A percentile compares a stretch with the other conserved stretches of the same genome.
phyloP scores from a whole-genome alignment of 768 basidiomycete genomes.

The Guyanaporus albipodus region DNA sequence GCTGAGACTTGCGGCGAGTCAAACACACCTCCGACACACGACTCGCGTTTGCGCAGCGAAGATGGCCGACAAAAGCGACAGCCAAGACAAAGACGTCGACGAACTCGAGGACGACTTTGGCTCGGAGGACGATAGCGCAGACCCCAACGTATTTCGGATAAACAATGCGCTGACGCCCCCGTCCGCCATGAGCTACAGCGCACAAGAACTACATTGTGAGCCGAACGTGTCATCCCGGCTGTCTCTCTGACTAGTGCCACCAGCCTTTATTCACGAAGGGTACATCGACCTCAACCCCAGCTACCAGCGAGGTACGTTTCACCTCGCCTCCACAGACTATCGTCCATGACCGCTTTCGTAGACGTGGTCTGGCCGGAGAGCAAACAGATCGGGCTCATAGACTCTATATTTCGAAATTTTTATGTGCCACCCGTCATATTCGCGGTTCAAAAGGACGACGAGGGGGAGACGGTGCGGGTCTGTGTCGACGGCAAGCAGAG shows the following conservation, averaged over 20 bases:
- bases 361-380: constrained; percentile 73
- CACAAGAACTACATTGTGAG: constrained; percentile 47
- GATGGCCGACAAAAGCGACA: constrained; percentile 21
- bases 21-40: background rate
- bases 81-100: constrained; percentile 41
- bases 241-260: constrained; percentile 1
- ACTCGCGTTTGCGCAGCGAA: background rate
- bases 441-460: constrained; percentile 38
- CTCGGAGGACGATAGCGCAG: constrained; percentile 37
- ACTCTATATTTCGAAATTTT: constrained; percentile 51
- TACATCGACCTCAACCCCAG: constrained; percentile 65
- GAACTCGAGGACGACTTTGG: constrained; percentile 45
- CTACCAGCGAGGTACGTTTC: constrained; percentile 62
- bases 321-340: background rate
- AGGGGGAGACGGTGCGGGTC: constrained; percentile 38
- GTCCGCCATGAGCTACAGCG: constrained; percentile 39
- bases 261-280: constrained; percentile 68
- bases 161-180: constrained; percentile 40
- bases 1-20: constrained; percentile 3
- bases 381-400: constrained; percentile 57
- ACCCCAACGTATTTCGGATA: constrained; percentile 43
- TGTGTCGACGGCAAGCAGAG: constrained; percentile 56
- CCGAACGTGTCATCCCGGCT: background rate
- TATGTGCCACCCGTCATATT: constrained; percentile 53
- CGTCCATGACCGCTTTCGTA: constrained; percentile 25